Evolutionary conservation across 345 rosid genomes (phyloP).

Genomic region (Melaleuca quinquenervia): DNA sequence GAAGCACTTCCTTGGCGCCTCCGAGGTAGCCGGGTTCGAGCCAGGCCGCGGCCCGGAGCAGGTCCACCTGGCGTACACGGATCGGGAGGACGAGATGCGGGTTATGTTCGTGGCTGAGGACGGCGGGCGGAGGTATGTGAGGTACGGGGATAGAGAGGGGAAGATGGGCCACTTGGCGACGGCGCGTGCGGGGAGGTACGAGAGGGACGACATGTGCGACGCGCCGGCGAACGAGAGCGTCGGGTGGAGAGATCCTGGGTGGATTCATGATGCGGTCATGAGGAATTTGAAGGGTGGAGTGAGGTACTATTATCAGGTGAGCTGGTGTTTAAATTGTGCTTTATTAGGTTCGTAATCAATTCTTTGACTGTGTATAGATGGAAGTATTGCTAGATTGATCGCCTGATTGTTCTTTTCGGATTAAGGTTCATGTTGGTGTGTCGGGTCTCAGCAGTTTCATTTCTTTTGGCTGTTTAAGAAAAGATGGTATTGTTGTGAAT

Average conservation of each 20-base stretch:
- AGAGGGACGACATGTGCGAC: constrained; percentile 70
- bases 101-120: constrained; percentile 76
- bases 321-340: background rate
- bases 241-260: constrained; percentile 97
- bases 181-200: constrained; percentile 65
- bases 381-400: background rate
- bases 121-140: constrained; percentile 41
- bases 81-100: constrained; percentile 60
- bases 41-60: constrained; percentile 50
- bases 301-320: constrained; percentile 66
- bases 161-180: constrained; percentile 10
- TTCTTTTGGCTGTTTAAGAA: background rate
- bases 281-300: constrained; percentile 43
- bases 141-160: constrained; percentile 52
- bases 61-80: constrained; percentile 70
- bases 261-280: constrained; percentile 68
- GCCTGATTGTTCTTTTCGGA: background rate
- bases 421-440: background rate
- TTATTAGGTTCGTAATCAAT: background rate
- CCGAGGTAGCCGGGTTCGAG: constrained; percentile 34
- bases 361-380: background rate
- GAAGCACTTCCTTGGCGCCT: constrained; percentile 38
- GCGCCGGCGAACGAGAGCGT: constrained; percentile 59
- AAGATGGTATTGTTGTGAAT: background rate
- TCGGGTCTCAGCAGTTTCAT: background rate